Percentiles rank a stretch among this genome's conserved stretches.
These are phyloP conservation scores for Hanseniaspora occidentalis DNA, from an alignment of 805 yeast genomes.

Conservation along the genomic window DNA sequence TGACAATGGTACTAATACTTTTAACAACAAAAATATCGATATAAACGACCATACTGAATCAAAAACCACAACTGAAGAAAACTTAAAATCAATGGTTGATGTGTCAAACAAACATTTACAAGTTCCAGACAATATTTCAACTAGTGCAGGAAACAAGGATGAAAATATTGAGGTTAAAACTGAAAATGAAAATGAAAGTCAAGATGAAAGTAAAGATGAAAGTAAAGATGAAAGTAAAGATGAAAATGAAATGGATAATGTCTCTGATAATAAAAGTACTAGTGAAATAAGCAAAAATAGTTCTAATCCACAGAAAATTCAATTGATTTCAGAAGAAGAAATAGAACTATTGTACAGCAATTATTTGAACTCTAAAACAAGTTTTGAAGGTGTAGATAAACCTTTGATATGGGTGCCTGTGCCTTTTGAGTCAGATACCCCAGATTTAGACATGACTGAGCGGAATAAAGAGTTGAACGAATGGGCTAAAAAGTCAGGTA, in stretches of 20 bases:
- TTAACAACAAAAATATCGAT: too few relatives aligned
- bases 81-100: background rate
- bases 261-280: background rate
- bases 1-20: too few relatives aligned
- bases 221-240: background rate
- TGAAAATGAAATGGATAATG: background rate
- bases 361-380: conserved; percentile 1
- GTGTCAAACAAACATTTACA: too few relatives aligned
- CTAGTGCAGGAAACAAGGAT: too few relatives aligned
- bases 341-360: background rate
- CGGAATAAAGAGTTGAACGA: conserved; percentile 21
- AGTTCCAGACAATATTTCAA: too few relatives aligned
- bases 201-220: background rate
- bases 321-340: background rate
- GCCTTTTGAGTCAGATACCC: background rate
- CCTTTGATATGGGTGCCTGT: conserved; percentile 2
- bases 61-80: too few relatives aligned
- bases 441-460: conserved; percentile 3
- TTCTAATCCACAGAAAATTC: background rate
- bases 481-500: conserved; percentile 29
- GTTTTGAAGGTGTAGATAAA: conserved; percentile 4
- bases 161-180: background rate
- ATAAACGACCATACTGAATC: too few relatives aligned
- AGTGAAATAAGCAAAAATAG: background rate
- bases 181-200: background rate